Percentiles rank a stretch among this genome's conserved stretches.
These are phyloP conservation scores for Sugiyamaella japonica DNA, from an alignment of 1,139 yeast species.

Conservation along the genomic window DNA sequence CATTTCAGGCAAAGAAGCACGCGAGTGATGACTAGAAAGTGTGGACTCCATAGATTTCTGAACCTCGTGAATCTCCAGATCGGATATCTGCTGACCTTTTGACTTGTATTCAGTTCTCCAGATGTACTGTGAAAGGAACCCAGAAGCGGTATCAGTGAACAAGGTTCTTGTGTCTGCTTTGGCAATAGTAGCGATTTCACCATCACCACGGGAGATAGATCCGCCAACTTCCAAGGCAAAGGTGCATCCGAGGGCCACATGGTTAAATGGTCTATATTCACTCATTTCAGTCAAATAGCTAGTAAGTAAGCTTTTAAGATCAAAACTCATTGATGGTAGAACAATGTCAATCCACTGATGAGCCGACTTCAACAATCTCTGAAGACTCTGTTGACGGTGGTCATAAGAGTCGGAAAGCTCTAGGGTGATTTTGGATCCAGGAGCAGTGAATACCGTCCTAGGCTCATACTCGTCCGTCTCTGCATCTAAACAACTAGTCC, in stretches of 20 bases:
- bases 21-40: conserved; percentile 20
- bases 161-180: conserved; percentile 20
- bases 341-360: conserved; percentile 62
- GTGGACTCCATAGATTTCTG: conserved; percentile 25
- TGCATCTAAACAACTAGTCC: conserved; percentile 82
- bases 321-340: conserved; percentile 61
- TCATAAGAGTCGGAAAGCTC: conserved; percentile 74
- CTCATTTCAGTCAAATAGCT: conserved; percentile 60
- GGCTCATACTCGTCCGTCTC: conserved; percentile 87
- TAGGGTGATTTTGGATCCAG: conserved; percentile 54
- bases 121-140: conserved; percentile 73
- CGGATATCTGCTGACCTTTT: conserved; percentile 10
- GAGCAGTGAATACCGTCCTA: conserved; percentile 63
- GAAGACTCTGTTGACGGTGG: conserved; percentile 73
- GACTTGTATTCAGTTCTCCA: conserved; percentile 54
- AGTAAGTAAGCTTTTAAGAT: conserved; percentile 75
- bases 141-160: conserved; percentile 58
- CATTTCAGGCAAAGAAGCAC: conserved; percentile 29
- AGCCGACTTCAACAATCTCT: conserved; percentile 58
- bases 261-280: conserved; percentile 37
- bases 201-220: conserved; percentile 60
- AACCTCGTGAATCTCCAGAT: conserved; percentile 15
- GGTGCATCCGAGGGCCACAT: conserved; percentile 74
- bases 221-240: conserved; percentile 93
- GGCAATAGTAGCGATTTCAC: conserved; percentile 33